phyloP scores from a whole-genome alignment of 768 basidiomycete species.

The Asterophora parasitica region DNA sequence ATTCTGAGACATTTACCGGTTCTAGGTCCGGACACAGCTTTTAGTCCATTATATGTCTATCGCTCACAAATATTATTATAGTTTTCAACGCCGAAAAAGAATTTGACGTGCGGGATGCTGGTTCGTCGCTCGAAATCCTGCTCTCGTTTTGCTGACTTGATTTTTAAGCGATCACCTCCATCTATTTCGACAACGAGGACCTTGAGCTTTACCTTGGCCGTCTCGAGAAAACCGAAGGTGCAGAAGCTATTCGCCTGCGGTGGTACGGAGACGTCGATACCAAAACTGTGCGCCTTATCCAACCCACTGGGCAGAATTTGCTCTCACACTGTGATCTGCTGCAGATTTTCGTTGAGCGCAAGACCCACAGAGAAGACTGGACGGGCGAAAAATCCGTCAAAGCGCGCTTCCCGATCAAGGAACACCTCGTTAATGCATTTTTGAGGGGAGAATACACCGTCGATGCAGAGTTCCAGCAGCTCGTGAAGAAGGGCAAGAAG shows the following conservation, averaged over 20 bases:
- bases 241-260: slow-evolving; percentile 91
- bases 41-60: not conserved
- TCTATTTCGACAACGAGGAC: slow-evolving; percentile 96
- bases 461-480: slow-evolving; percentile 86
- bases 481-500: slow-evolving; percentile 90
- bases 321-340: not conserved
- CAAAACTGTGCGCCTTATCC: slow-evolving; percentile 58
- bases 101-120: slow-evolving; percentile 80
- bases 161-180: slow-evolving; percentile 80
- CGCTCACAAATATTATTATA: slow-evolving; percentile 24
- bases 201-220: slow-evolving; percentile 95
- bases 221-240: slow-evolving; percentile 97
- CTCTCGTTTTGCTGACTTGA: not conserved
- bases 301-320: not conserved
- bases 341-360: slow-evolving; percentile 84
- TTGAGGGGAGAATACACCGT: slow-evolving; percentile 86
- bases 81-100: slow-evolving; percentile 95
- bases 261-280: slow-evolving; percentile 92
- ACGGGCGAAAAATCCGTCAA: slow-evolving; percentile 99
- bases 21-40: slow-evolving; percentile 49
- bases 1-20: slow-evolving; percentile 92
- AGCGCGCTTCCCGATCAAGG: slow-evolving; percentile 92
- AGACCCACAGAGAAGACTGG: slow-evolving; percentile 97
- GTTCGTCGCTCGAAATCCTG: slow-evolving; percentile 29
- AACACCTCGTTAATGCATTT: slow-evolving; percentile 89